Evolutionary conservation across 2,329 filamentous ascomycete genomes (phyloP).

Genomic region (Colletotrichum trifolii): DNA sequence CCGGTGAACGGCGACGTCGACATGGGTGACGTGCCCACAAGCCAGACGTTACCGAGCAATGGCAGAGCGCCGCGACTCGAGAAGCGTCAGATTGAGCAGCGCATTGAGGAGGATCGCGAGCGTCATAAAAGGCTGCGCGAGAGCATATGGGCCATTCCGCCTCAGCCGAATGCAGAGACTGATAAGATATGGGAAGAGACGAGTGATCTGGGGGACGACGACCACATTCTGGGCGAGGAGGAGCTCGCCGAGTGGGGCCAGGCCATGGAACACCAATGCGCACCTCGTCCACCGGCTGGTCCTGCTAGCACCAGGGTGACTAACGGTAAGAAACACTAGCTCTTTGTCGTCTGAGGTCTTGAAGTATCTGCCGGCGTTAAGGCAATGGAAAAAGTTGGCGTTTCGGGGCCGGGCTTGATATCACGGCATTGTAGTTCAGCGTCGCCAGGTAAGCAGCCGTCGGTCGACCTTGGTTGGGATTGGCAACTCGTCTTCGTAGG

Average conservation of each 20-base stretch:
- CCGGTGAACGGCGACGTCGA: conserved; percentile 56
- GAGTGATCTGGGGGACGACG: conserved; percentile 88
- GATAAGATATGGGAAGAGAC: conserved; percentile 87
- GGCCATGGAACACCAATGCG: conserved; percentile 34
- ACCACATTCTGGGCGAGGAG: conserved; percentile 80
- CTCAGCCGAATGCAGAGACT: conserved; percentile 75
- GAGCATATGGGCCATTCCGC: conserved; percentile 89
- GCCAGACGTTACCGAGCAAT: conserved; percentile 52
- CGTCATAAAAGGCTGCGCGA: conserved; percentile 92
- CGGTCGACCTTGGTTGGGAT: too few relatives aligned
- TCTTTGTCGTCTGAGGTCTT: neutral
- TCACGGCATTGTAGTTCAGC: conserved; percentile 8
- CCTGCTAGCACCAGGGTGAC: conserved; percentile 29
- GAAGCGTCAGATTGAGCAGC: conserved; percentile 91
- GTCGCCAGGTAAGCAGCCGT: neutral
- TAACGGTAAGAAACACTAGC: conserved; percentile 33
- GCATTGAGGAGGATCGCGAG: conserved; percentile 96
- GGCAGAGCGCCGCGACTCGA: conserved; percentile 65
- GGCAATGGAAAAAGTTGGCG: conserved; percentile 13
- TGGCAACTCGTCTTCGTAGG: too few relatives aligned
- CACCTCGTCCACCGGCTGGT: conserved; percentile 29
- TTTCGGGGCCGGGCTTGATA: conserved; percentile 13
- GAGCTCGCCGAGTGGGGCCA: conserved; percentile 67
- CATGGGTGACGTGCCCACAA: conserved; percentile 54
- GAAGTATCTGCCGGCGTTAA: conserved; percentile 24